phyloP scores from a whole-genome alignment of 1,284 basidiomycete genomes.

The Moesziomyces sp. region DNA sequence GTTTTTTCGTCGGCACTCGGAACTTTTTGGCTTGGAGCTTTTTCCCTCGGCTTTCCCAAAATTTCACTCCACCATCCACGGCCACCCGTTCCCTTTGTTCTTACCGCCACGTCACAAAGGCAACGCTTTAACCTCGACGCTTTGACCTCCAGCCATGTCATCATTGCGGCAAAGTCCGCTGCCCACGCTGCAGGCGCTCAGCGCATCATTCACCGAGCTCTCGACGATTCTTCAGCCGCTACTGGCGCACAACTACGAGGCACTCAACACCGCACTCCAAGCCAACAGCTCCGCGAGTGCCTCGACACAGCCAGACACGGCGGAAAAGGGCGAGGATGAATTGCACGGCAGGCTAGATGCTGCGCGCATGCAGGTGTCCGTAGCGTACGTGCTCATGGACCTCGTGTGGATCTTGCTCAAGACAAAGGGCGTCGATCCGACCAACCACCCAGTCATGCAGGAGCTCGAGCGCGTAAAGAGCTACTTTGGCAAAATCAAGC shows the following conservation, averaged over 20 bases:
- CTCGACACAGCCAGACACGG: background rate
- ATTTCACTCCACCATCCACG: slow-evolving; percentile 25
- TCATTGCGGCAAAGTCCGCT: slow-evolving; percentile 39
- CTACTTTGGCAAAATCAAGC: slow-evolving; percentile 57
- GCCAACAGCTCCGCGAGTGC: slow-evolving; percentile 7
- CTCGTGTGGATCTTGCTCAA: slow-evolving; percentile 61
- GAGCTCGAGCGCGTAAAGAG: slow-evolving; percentile 57
- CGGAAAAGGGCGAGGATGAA: slow-evolving; percentile 19
- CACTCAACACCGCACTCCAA: slow-evolving; percentile 29
- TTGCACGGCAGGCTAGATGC: slow-evolving; percentile 51
- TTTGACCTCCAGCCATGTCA: slow-evolving; percentile 18
- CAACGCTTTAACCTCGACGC: slow-evolving; percentile 4
- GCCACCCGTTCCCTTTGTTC: background rate
- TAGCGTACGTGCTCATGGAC: slow-evolving; percentile 56
- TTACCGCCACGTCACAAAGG: background rate
- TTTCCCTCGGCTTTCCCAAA: slow-evolving; percentile 5
- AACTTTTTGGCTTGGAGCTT: slow-evolving; percentile 9
- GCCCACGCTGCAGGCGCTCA: slow-evolving; percentile 30
- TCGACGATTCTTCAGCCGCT: slow-evolving; percentile 24
- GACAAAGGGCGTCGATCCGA: slow-evolving; percentile 50
- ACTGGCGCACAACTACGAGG: slow-evolving; percentile 27
- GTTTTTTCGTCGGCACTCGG: slow-evolving; percentile 21
- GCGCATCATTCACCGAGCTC: slow-evolving; percentile 29
- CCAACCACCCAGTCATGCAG: slow-evolving; percentile 48
- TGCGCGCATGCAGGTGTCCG: slow-evolving; percentile 48